Conservation (phyloP, 1,139 yeast genomes). For the Yamadazyma pseudoaaseri region DNA sequence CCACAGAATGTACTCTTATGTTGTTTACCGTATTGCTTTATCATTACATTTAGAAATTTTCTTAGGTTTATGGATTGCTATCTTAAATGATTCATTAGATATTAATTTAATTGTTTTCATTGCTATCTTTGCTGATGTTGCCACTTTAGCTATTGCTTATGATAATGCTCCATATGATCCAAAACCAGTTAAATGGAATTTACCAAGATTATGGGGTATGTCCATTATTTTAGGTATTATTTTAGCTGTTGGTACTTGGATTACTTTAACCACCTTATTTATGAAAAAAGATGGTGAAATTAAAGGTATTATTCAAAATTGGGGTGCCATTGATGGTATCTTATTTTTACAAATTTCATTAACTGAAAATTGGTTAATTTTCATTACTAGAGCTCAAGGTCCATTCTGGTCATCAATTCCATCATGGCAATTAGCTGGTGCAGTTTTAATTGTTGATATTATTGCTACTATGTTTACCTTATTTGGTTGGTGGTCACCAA, state of each 20-base stretch:
- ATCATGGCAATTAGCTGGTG: slow-evolving; percentile 95
- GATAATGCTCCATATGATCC: slow-evolving; percentile 98
- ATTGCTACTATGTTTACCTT: slow-evolving; percentile 86
- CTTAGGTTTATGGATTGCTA: slow-evolving; percentile 93
- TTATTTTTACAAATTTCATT: slow-evolving; percentile 88
- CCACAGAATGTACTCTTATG: slow-evolving; percentile 98
- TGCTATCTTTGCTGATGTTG: slow-evolving; percentile 95
- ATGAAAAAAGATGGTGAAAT: slow-evolving; percentile 59
- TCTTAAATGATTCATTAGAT: slow-evolving; percentile 77
- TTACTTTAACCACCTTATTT: slow-evolving; percentile 88
- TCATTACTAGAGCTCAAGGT: slow-evolving; percentile 93
- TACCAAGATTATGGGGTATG: slow-evolving; percentile 97
- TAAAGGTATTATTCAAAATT: slow-evolving; percentile 83
- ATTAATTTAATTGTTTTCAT: slow-evolving; percentile 89
- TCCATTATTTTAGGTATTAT: slow-evolving; percentile 78
- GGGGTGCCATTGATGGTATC: slow-evolving; percentile 90
- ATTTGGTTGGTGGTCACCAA: slow-evolving; percentile 98
- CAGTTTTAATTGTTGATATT: slow-evolving; percentile 84
- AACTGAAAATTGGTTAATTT: slow-evolving; percentile 95
- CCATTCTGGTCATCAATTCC: slow-evolving; percentile 93
- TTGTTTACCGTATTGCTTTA: slow-evolving; percentile 93
- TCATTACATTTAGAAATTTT: slow-evolving; percentile 89
- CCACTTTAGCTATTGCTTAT: slow-evolving; percentile 92
- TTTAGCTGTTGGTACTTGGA: slow-evolving; percentile 90
- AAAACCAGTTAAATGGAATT: slow-evolving; percentile 97